These are phyloP conservation scores for Proliferodiscus dingleyae DNA, from an alignment of 2,329 filamentous ascomycete genomes.

Conservation along the genomic window DNA sequence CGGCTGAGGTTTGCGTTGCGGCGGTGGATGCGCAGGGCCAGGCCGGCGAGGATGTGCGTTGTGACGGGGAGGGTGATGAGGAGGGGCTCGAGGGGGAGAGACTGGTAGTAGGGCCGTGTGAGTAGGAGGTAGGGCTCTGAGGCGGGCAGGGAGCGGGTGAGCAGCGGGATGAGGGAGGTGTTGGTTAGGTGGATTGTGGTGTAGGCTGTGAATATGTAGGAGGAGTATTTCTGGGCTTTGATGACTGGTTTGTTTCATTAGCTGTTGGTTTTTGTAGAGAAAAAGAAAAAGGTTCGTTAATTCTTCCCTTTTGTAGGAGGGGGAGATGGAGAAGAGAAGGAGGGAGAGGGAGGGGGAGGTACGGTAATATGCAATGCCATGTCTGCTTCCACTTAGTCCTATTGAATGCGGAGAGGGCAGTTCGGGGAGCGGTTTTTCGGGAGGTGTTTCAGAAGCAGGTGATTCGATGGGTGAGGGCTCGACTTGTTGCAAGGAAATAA, in stretches of 20 bases:
- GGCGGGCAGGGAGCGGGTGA: conserved; percentile 65
- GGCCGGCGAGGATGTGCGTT: conserved; percentile 70
- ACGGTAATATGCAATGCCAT: conserved; percentile 73
- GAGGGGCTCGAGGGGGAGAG: conserved; percentile 70
- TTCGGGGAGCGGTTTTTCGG: conserved; percentile 36
- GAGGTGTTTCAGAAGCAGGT: conserved; percentile 41
- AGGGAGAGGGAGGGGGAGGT: conserved; percentile 17
- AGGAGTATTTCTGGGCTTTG: conserved; percentile 81
- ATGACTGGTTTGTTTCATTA: conserved; percentile 47
- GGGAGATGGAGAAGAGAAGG: no score
- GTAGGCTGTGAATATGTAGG: conserved; percentile 77
- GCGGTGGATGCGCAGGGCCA: conserved; percentile 71
- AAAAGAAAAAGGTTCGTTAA: no score
- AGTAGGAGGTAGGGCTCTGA: conserved; percentile 86
- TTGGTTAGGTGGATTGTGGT: conserved; percentile 73
- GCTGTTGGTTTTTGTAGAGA: not conserved
- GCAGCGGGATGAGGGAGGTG: conserved; percentile 73
- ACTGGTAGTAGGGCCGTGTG: conserved; percentile 89
- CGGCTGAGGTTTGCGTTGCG: conserved; percentile 65
- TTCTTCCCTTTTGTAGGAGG: not conserved
- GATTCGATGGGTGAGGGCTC: conserved; percentile 76
- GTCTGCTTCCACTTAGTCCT: conserved; percentile 58
- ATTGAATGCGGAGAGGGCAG: conserved; percentile 39
- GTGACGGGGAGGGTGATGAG: conserved; percentile 71
- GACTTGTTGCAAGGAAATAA: conserved; percentile 67